phyloP scores from a whole-genome alignment of 306 rosid species.

The Rosa multiflora region DNA sequence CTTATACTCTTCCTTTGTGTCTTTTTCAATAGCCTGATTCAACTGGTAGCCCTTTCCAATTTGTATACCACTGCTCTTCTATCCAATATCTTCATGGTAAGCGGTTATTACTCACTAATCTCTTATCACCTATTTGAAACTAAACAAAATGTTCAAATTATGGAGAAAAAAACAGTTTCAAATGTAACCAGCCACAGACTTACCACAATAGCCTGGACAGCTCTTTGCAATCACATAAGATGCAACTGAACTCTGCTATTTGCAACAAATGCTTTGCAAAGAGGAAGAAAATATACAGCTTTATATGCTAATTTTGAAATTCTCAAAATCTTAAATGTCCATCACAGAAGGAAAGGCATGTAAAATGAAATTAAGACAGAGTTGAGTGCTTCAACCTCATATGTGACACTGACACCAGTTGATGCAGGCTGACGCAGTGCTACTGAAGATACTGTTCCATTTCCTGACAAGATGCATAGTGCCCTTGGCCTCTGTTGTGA shows the following conservation, averaged over 20 bases:
- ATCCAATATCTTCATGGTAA: background rate
- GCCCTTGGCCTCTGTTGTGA: conserved; percentile 93
- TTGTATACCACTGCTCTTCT: background rate
- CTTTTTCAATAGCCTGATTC: background rate
- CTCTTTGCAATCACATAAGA: background rate
- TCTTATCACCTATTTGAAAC: background rate
- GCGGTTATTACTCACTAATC: background rate
- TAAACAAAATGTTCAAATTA: background rate
- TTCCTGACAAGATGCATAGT: conserved; percentile 79
- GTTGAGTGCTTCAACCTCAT: conserved; percentile 55
- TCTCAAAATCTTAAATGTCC: background rate
- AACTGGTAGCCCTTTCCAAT: background rate
- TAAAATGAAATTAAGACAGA: background rate
- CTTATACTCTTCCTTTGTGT: background rate
- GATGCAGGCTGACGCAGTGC: conserved; percentile 91
- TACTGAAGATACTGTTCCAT: conserved; percentile 74
- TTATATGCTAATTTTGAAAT: background rate
- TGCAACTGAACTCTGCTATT: background rate
- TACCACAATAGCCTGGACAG: background rate
- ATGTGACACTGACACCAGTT: conserved; percentile 57
- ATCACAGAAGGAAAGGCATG: background rate
- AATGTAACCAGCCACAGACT: background rate
- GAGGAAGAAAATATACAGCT: background rate
- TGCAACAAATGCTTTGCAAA: background rate
- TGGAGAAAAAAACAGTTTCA: background rate